Percentiles rank a stretch among this genome's conserved stretches.
Conservation (phyloP, 139 green algal species). For the Auxenochlorella protothecoides region DNA sequence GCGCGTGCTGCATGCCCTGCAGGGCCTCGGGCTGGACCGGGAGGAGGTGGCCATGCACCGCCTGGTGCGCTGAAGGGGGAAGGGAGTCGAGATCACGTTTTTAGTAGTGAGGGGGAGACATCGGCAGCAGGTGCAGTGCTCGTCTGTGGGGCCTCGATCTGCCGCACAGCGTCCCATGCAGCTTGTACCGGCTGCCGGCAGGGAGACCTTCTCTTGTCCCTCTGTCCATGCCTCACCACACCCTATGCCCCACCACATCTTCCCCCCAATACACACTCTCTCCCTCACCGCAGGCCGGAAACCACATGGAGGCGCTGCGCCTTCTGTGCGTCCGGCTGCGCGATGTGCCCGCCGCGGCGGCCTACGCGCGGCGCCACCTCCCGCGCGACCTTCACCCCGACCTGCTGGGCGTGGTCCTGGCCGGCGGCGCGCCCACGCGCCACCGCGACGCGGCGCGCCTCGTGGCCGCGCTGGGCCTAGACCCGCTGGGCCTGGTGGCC, state of each 20-base stretch:
- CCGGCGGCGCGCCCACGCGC: too few relatives aligned
- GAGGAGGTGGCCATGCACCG: conserved; percentile 52
- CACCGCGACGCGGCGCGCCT: conserved; percentile 11
- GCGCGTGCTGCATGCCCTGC: conserved; percentile 15
- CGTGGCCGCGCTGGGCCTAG: conserved; percentile 21
- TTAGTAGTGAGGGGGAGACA: not conserved
- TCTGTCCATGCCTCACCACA: not conserved
- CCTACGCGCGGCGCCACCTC: conserved; percentile 44
- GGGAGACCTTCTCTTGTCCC: too few relatives aligned
- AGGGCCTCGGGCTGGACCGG: conserved; percentile 20
- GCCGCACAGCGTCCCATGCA: too few relatives aligned
- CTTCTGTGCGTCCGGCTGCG: conserved; percentile 48
- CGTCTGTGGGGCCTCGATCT: not conserved
- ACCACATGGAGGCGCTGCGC: conserved; percentile 50
- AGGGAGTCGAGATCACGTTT: too few relatives aligned
- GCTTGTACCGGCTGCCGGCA: too few relatives aligned
- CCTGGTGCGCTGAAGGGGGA: not conserved
- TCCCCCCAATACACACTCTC: not conserved
- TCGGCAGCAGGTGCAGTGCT: not conserved
- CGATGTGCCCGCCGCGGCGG: conserved; percentile 43
- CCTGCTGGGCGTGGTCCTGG: conserved; percentile 33
- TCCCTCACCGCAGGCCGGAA: conserved; percentile 17
- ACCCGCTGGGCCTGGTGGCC: too few relatives aligned
- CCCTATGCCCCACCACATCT: too few relatives aligned
- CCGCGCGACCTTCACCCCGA: conserved; percentile 19